Evolutionary conservation across 768 basidiomycete species (phyloP).

Genomic region (Suillus tomentosus): DNA sequence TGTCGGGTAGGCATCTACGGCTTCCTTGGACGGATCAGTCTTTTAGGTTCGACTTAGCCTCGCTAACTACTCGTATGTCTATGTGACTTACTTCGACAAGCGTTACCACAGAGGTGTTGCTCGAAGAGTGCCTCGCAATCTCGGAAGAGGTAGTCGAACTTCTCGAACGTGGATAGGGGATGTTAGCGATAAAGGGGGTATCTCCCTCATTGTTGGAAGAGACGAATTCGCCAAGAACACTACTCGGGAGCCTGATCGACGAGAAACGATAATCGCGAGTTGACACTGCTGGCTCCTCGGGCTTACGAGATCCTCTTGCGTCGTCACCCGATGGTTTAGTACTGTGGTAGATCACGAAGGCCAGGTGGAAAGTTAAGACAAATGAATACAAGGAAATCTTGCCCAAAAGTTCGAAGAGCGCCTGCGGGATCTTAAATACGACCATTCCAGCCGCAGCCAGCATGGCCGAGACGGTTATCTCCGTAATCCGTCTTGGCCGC

Average conservation of each 20-base stretch:
- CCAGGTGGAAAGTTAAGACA: not conserved
- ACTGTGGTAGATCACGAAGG: not conserved
- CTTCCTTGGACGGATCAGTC: not conserved
- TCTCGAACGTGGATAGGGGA: not conserved
- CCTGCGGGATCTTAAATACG: not conserved
- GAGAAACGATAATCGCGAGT: not conserved
- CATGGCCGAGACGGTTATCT: not conserved
- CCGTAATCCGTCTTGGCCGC: not conserved
- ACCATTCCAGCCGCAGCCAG: not conserved
- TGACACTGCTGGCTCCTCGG: not conserved
- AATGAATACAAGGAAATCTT: slow-evolving; percentile 3
- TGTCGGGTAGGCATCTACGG: not conserved
- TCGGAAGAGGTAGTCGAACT: not conserved
- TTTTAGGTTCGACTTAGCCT: not conserved
- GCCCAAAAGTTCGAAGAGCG: not conserved
- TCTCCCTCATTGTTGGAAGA: not conserved
- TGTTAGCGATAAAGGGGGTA: not conserved
- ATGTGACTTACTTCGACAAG: not conserved
- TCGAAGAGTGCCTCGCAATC: not conserved
- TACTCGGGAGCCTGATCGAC: not conserved
- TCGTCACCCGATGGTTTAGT: not conserved
- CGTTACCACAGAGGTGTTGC: not conserved
- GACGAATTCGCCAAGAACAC: not conserved
- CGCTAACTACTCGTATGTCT: not conserved
- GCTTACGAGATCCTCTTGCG: not conserved